A percentile compares a stretch with the other conserved stretches of the same genome.
These are phyloP conservation scores for Anthostomella pinea DNA, from an alignment of 2,329 filamentous ascomycete genomes.

Conservation along the genomic window DNA sequence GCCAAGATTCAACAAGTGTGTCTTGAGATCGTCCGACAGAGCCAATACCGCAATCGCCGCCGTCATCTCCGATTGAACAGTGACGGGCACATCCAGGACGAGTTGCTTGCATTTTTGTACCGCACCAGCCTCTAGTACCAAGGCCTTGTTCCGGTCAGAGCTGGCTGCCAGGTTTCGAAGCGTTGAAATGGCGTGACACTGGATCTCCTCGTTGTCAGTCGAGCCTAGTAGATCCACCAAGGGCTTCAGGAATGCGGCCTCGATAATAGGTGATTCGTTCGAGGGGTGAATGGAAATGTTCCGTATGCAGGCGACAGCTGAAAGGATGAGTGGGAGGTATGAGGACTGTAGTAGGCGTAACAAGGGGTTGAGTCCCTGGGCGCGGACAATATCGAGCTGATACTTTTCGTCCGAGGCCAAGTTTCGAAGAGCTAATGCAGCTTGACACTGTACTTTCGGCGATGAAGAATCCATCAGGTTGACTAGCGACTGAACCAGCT, in stretches of 20 bases:
- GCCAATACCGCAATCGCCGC: conserved; percentile 97
- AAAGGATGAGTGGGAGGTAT: conserved; percentile 92
- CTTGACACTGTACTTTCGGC: conserved; percentile 97
- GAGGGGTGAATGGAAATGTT: conserved; percentile 98
- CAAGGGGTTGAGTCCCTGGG: conserved; percentile 79
- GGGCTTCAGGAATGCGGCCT: conserved; percentile 91
- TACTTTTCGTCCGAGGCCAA: conserved; percentile 98
- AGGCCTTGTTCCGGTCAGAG: conserved; percentile 94
- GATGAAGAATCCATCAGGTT: conserved; percentile 97
- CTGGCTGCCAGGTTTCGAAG: conserved; percentile 93
- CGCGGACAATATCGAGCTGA: conserved; percentile 93
- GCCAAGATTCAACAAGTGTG: conserved; percentile 82
- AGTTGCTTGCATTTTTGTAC: conserved; percentile 99
- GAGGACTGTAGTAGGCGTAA: conserved; percentile 90
- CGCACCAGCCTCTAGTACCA: conserved; percentile 94
- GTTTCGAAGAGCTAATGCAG: conserved; percentile 88
- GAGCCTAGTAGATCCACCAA: conserved; percentile 91
- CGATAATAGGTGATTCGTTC: conserved; percentile 98
- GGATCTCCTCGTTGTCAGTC: conserved; percentile 97
- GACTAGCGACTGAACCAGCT: conserved; percentile 89
- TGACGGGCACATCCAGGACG: conserved; percentile 86
- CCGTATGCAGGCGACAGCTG: conserved; percentile 94
- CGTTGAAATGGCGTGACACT: conserved; percentile 97
- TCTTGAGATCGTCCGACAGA: conserved; percentile 91
- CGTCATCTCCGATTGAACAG: conserved; percentile 98